A percentile compares a stretch with the other conserved stretches of the same genome.
Evolutionary conservation across 352 stramenopile species (phyloP).

Genomic region (Pythium brassicae): DNA sequence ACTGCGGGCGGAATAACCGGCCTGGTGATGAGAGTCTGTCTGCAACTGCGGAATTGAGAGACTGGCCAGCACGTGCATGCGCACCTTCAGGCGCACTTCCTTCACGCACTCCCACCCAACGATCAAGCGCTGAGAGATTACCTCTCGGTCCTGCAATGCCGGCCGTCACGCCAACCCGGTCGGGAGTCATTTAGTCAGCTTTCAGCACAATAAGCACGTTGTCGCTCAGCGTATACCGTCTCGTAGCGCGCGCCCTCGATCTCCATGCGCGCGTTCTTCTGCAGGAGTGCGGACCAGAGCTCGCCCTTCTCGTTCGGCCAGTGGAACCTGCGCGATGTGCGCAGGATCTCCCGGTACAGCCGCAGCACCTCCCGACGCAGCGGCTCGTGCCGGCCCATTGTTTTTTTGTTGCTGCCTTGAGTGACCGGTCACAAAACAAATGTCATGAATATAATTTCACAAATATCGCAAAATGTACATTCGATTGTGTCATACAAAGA

Average conservation of each 20-base stretch:
- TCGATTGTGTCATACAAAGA: not conserved
- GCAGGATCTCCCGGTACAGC: conserved; percentile 79
- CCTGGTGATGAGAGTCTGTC: not conserved
- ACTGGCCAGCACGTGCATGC: not conserved
- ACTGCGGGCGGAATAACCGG: conserved; percentile 19
- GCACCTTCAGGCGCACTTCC: conserved; percentile 73
- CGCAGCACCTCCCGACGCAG: conserved; percentile 70
- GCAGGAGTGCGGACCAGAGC: conserved; percentile 58
- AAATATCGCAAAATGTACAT: not conserved
- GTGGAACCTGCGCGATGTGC: conserved; percentile 65
- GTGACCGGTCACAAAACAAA: too few species aligned
- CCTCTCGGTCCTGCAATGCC: conserved; percentile 49
- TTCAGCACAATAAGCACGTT: too few species aligned
- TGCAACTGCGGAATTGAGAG: too few species aligned
- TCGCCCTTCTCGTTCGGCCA: conserved; percentile 73
- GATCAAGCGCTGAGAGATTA: conserved; percentile 74
- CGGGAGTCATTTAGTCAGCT: not conserved
- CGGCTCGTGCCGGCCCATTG: conserved; percentile 38
- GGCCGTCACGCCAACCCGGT: not conserved
- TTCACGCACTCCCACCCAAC: conserved; percentile 74
- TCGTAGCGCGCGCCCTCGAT: conserved; percentile 78
- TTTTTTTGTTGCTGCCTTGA: not conserved
- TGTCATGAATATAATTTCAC: too few species aligned
- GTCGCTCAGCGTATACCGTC: conserved; percentile 24
- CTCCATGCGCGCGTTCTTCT: conserved; percentile 73